Evolutionary conservation across 306 rosid species (phyloP), one percentile per base, ranked within the genome.

Genomic region (Fragaria nilgerrensis): DNA sequence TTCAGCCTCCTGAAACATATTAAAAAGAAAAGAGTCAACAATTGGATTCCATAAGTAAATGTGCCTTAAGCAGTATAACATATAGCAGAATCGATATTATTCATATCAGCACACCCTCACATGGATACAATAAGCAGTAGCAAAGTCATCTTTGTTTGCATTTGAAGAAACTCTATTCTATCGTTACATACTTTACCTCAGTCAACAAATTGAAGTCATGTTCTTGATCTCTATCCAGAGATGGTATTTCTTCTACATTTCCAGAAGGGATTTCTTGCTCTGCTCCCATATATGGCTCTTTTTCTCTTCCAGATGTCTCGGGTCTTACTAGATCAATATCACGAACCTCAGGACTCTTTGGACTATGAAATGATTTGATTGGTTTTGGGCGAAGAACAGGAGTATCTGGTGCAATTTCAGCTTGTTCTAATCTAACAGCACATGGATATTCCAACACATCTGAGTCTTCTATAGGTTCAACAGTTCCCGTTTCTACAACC

Each of bases 151-250:
- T 44, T 7, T 27, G 23, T n/a, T 59, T 47, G 20, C 66, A 37
- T 77, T 56, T 39, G 41, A 59, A 41, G 69, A 73, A 37, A 77
- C 27, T 70, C 32, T 61, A 12, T 61, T 48, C 61, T 59, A 72
- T 70, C 78, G 52, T 79, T 81, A 92, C 96, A 74, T 75, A 64
- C 80, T 58, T 79, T 79, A 92, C 97, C 92, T 88, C 91, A 73
- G 80, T 84, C 68, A 72, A 50, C 53, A 78, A 68, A 65, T 20
- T 73, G 66, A 80, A 50, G 82, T 75, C 80, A 62, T 82, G 72
- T 39, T 86, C 87, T 52, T 79, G 75, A 70, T 82, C 88, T 66
- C 78, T 27, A 9, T 74, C 70, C 68, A 44, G 32, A 74, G 34
- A 44, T 43, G 19, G 63, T 64, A n/a, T 83, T 56, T 74, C 74